Base-by-base conservation (phyloP, 208 protist species). In the Leishmania aethiopica region DNA sequence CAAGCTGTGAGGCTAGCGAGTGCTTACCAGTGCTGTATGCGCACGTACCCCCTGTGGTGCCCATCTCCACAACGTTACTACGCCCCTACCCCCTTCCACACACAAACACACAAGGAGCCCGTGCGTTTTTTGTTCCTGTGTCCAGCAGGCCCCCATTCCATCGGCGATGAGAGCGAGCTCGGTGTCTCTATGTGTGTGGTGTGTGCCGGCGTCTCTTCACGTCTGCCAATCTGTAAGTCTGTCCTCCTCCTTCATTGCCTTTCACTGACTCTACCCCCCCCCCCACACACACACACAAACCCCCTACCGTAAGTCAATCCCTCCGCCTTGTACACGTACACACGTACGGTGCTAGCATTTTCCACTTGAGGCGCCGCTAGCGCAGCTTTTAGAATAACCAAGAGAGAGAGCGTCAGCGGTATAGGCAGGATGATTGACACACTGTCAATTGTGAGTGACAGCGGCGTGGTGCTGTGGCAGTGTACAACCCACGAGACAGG, bases 391-490 rank as follows among this genome's bases (percentile, higher is more conserved):
- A 49, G 37, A 32, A 4, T 6, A 76, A 42, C 19, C 19, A 78
- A 49, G 1, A 66, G 22, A 8, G 40, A 70, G 7, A 69, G 60
- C n/a, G 70, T 25, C 35, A 8, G 60, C 19, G 76, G 55, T 51
- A 11, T 37, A 6, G 19, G 25, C 40, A 64, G 5, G n/a, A 99
- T 99, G 98, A 92, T 99, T 66, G 98, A 99, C 82, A 93, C 97
- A 15, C 83, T 99, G 49, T 93, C 93, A 22, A 93, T 99, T 49
- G 87, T 99, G 59, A 97, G 93, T 76, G 95, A 98, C 79, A 98
- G 98, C 69, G 98, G 98, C 28, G 81, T 98, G 37, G 98, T 99
- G 57, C 85, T 99, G 15, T 99, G 95, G 95, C 91, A 94, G 74
- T 83, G 89, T 17, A 95, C 83, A 69, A 85, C 81, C 15, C 89